A percentile compares a stretch with the other conserved stretches of the same genome.
These are phyloP conservation scores for Pachyrhizus erosus DNA, from an alignment of 306 rosid genomes.

Conservation along the genomic window DNA sequence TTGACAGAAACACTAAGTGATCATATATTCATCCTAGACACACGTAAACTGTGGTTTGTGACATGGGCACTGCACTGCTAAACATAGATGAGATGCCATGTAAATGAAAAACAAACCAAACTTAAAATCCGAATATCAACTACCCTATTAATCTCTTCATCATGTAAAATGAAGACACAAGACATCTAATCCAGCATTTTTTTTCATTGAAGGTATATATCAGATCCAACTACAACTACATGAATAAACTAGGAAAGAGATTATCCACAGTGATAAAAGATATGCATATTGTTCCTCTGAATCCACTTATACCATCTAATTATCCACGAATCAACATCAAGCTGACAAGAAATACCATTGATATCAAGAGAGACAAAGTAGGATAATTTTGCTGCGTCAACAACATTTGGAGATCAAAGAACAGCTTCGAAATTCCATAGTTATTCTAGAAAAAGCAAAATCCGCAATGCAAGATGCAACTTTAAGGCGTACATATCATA, in stretches of 20 bases:
- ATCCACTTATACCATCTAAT: slow-evolving; percentile 3
- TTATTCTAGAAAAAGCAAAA: slow-evolving; percentile 38
- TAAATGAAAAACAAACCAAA: background rate
- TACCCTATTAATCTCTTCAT: background rate
- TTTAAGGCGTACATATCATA: slow-evolving; percentile 36
- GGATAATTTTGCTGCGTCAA: slow-evolving; percentile 9
- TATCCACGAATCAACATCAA: background rate
- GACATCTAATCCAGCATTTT: slow-evolving; percentile 12
- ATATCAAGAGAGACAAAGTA: slow-evolving; percentile 22
- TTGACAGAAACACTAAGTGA: background rate
- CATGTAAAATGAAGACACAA: slow-evolving; percentile 19
- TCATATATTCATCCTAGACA: background rate
- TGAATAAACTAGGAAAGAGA: background rate
- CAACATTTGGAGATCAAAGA: slow-evolving; percentile 33
- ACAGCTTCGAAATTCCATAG: slow-evolving; percentile 26
- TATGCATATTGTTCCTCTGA: slow-evolving; percentile 3
- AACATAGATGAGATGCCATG: background rate
- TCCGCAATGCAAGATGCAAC: slow-evolving; percentile 24
- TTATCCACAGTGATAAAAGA: background rate
- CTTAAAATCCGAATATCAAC: background rate
- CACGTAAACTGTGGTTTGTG: background rate
- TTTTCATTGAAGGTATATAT: background rate
- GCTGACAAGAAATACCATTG: slow-evolving; percentile 18
- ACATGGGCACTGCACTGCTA: background rate
- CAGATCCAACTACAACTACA: background rate